phyloP scores from a whole-genome alignment of 495 filamentous ascomycete species.

The Penicillium atrosanguineum region DNA sequence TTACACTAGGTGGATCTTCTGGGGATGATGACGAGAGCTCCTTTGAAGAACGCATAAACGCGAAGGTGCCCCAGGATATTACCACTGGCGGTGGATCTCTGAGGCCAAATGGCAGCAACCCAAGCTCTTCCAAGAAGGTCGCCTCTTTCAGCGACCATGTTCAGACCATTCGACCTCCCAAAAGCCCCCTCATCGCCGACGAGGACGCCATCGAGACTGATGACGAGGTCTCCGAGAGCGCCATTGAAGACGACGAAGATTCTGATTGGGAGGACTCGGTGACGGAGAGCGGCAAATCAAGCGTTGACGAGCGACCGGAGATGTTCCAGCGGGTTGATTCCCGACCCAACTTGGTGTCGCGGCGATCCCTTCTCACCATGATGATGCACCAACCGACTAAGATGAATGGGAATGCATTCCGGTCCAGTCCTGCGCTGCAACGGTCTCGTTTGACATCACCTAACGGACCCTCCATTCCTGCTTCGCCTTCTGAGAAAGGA shows the following conservation, averaged over 20 bases:
- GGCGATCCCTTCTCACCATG: conserved; percentile 84
- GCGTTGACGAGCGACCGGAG: conserved; percentile 66
- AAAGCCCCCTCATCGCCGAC: conserved; percentile 57
- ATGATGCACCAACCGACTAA: conserved; percentile 71
- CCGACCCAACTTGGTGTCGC: conserved; percentile 76
- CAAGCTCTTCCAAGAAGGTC: conserved; percentile 62
- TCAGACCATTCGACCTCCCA: conserved; percentile 59
- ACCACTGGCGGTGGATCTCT: conserved; percentile 53
- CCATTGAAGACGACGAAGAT: conserved; percentile 84
- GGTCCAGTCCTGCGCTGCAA: conserved; percentile 80
- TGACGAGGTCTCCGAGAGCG: conserved; percentile 73
- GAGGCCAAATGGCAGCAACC: conserved; percentile 28
- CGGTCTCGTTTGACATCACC: conserved; percentile 71
- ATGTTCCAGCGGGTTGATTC: conserved; percentile 91
- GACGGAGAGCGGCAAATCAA: conserved; percentile 81
- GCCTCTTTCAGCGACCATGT: conserved; percentile 83
- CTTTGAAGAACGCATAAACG: conserved; percentile 63
- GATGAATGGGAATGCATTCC: conserved; percentile 52
- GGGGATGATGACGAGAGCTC: conserved; percentile 81
- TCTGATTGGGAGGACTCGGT: conserved; percentile 91
- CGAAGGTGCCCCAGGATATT: conserved; percentile 41
- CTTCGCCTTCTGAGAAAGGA: conserved; percentile 65
- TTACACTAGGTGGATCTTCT: conserved; percentile 73
- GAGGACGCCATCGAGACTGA: conserved; percentile 75
- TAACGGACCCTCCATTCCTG: conserved; percentile 68